Evolutionary conservation across 1,139 yeast genomes (phyloP), one percentile per base, ranked within the genome.

Genomic region (Arxiozyma heterogenica): DNA sequence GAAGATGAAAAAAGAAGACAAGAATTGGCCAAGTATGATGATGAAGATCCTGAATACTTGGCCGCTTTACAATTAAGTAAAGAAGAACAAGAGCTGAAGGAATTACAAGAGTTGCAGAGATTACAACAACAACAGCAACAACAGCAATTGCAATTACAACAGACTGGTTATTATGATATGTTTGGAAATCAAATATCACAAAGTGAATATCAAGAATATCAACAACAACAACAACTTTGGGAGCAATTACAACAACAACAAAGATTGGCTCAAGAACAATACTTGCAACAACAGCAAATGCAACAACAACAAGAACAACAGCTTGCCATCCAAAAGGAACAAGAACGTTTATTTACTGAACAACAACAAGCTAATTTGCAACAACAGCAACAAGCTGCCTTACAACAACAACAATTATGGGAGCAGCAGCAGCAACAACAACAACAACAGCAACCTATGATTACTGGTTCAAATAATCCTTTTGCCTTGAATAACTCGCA

Each of bases 381-480:
- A 42, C 54, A 54, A 45, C 57, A 54, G 21, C 51, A 41, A 47
- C 45, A 25, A 49, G 21, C 47, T 47, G 41, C 61, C 58, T 27
- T 61, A 58, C 46, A 50, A 55, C 34, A 56, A 52, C 48, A 49
- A 45, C 52, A 50, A 17, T 15, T 22, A 23, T 22, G 49, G 20
- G 51, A 42, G n/a, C n/a, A n/a, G n/a, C n/a, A n/a, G n/a, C n/a
- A n/a, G n/a, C n/a, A n/a, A n/a, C n/a, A n/a, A 42, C 53, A 53
- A 30, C 53, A 51, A 38, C 51, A 51, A 20, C 51, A 57, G 39
- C 59, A 56, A 50, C 59, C 59, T 15, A 74, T 83, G 65, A 78
- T 81, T 62, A 86, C 96, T 0, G 96, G 96, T 0, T 81, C 93
- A 4, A 90, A 90, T 71, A 91, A 91, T 69, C 97, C 98, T 51